These are phyloP conservation scores for Pichia sp. DNA, from an alignment of 1,139 yeast genomes.

Conservation along the genomic window DNA sequence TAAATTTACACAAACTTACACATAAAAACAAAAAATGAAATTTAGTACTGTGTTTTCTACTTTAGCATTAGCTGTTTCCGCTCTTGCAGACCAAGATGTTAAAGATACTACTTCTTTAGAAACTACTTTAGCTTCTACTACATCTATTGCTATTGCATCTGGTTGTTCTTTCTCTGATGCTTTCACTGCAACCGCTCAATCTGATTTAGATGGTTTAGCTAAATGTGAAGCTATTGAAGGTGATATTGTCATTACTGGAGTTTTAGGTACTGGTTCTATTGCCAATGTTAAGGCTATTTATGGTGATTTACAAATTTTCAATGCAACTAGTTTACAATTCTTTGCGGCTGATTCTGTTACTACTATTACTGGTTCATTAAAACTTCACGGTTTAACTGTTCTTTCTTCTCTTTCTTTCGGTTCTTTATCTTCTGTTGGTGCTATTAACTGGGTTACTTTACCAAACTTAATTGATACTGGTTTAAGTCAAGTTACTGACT, in stretches of 20 bases:
- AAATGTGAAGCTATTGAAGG: conserved; percentile 80
- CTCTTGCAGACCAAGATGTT: conserved; percentile 8
- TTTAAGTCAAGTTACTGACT: conserved; percentile 73
- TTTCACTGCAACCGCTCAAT: conserved; percentile 67
- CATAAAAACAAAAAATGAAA: conserved; percentile 10
- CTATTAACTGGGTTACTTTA: conserved; percentile 71
- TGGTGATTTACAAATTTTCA: conserved; percentile 66
- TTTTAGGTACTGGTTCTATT: conserved; percentile 48
- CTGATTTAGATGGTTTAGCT: conserved; percentile 67
- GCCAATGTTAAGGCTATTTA: conserved; percentile 59
- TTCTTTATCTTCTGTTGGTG: conserved; percentile 71
- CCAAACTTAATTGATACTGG: conserved; percentile 72
- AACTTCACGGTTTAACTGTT: conserved; percentile 58
- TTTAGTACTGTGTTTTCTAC: conserved; percentile 11
- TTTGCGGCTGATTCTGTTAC: conserved; percentile 75
- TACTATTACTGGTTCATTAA: conserved; percentile 66
- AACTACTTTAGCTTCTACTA: conserved; percentile 32
- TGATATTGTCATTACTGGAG: conserved; percentile 64
- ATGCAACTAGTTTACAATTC: conserved; percentile 55
- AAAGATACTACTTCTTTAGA: conserved; percentile 19
- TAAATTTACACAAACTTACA: background rate
- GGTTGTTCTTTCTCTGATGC: conserved; percentile 45
- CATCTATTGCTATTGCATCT: conserved; percentile 43
- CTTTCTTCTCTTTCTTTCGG: conserved; percentile 71
- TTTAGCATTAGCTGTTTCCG: conserved; percentile 11